Base-by-base conservation (phyloP, 2,329 filamentous ascomycete genomes). In the Fusarium falciforme region DNA sequence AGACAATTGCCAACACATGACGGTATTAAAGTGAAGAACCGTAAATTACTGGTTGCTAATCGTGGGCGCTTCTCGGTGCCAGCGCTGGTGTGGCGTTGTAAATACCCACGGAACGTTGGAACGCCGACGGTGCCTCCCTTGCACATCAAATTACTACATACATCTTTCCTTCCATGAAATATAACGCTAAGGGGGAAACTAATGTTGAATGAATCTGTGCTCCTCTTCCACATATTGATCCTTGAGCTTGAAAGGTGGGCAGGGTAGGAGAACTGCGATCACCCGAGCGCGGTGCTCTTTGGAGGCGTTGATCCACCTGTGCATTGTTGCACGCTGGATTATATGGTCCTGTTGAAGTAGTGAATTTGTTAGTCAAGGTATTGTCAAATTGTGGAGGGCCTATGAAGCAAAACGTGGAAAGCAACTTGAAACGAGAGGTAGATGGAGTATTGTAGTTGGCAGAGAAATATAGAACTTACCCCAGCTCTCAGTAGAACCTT, bases 281-380 rank as follows among this genome's bases (percentile, higher is more conserved):
- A 68, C 63, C 5, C 44, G 62, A 66, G 66, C 66, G 4, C 35
- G 55, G 22, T 68, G 14, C 17, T 38, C 40, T 11, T 68, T 61
- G 7, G 55, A 66, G 27, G 62, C 62, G 22, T 68, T 68, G 7
- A 66, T 61, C 62, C 62, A 68, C 47, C 55, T 66, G 10, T 61
- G 66, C 66, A 66, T 68, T 14, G 66, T 68, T 25, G 55, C 62
- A 27, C 66, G 62, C 55, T 68, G 66, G 27, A 68, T 57, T 16
- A 68, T 61, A 4, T 68, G 55, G 16, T 68, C 66, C 66, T 68
- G 12, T 20, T 25, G 5, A 22, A 17, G 1, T 6, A 29, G 14
- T 16, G 4, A 5, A 7, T 20, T n/a, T 5, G 10, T 67, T 31
- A 67, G 36, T 11, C 10, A 6, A 36, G 14, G 11, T 52, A 20